phyloP scores from a whole-genome alignment of 257 asterid species.

The Solanum virginianum region DNA sequence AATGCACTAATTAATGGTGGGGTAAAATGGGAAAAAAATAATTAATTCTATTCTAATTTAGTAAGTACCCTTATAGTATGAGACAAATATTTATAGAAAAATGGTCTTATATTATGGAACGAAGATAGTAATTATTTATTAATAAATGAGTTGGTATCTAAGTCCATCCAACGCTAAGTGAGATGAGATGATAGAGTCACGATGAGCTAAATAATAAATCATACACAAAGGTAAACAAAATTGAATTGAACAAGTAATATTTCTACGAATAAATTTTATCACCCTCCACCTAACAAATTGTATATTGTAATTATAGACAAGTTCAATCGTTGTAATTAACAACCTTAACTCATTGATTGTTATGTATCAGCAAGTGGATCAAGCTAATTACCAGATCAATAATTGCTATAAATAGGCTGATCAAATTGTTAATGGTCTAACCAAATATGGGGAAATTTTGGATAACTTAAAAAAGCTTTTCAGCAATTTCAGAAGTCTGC shows the following conservation, averaged over 20 bases:
- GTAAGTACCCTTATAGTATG: too few species aligned
- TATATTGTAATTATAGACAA: not conserved
- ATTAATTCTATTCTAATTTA: too few species aligned
- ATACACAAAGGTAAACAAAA: not conserved
- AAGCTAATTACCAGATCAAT: too few species aligned
- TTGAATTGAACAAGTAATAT: not conserved
- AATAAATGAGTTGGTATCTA: not conserved
- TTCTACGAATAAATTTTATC: not conserved
- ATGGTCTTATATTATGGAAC: too few species aligned
- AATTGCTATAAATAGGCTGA: not conserved
- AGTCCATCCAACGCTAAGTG: not conserved
- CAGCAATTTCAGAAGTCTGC: not conserved
- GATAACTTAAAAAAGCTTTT: not conserved
- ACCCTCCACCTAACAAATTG: not conserved
- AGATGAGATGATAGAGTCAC: not conserved
- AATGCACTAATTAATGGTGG: too few species aligned
- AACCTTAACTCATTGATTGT: not conserved
- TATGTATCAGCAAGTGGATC: too few species aligned
- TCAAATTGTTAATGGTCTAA: not conserved
- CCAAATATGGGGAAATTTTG: too few species aligned
- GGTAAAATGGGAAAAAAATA: too few species aligned
- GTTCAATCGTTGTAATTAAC: not conserved
- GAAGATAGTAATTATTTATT: too few species aligned
- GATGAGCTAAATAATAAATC: not conserved
- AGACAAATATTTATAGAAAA: too few species aligned